Conservation (phyloP, 2,329 filamentous ascomycete genomes). For the Colletotrichum liaoningense region DNA sequence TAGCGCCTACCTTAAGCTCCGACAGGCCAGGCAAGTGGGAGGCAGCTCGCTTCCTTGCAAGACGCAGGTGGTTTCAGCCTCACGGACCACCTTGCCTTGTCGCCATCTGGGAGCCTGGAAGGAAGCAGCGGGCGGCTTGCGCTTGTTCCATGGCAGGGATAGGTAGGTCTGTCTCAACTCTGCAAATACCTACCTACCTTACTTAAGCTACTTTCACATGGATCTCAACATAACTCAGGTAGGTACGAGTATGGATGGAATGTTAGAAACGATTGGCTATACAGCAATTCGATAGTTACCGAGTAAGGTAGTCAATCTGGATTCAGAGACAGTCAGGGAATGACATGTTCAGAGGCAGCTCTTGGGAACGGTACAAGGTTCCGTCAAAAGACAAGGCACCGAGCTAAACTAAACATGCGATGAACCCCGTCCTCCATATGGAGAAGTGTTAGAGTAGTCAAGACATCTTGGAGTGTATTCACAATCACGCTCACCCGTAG, state of each 20-base stretch:
- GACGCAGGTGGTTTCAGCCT: conserved; percentile 23
- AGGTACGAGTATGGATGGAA: background rate
- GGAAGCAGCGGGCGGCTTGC: background rate
- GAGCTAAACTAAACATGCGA: background rate
- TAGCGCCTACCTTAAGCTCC: conserved; percentile 23
- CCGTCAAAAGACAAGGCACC: background rate
- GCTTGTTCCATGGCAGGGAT: background rate
- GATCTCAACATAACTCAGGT: background rate
- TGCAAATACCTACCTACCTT: no score
- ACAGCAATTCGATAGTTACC: background rate
- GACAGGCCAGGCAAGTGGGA: background rate
- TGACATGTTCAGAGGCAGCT: background rate
- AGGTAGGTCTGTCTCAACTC: background rate
- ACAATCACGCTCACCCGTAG: no score
- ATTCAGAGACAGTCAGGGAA: background rate
- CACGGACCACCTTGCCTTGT: conserved; percentile 25
- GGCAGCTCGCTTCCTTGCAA: background rate
- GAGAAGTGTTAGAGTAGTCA: background rate
- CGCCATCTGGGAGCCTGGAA: background rate
- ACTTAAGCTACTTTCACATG: background rate
- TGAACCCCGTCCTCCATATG: background rate
- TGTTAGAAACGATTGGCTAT: background rate
- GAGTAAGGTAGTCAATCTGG: background rate
- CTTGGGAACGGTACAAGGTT: background rate
- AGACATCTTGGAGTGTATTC: background rate